phyloP scores from a whole-genome alignment of 2,329 filamentous ascomycete species.

The Teratosphaeria epicoccoides region DNA sequence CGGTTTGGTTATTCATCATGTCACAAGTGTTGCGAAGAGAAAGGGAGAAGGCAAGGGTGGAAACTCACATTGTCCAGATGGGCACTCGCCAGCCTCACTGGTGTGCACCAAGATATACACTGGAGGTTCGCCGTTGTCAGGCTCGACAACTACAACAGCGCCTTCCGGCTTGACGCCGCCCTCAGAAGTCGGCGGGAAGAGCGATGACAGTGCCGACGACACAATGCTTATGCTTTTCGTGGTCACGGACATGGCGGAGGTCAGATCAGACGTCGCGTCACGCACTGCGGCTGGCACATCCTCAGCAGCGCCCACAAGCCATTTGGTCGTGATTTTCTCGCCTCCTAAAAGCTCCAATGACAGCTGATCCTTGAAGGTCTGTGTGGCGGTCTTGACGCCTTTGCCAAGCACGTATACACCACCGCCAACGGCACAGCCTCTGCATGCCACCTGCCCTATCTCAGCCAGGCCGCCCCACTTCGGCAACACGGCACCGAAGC shows the following conservation, averaged over 20 bases:
- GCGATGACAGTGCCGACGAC: constrained; percentile 48
- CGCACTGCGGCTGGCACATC: constrained; percentile 13
- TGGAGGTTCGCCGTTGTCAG: constrained; percentile 34
- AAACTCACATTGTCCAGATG: constrained; percentile 75
- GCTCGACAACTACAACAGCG: constrained; percentile 56
- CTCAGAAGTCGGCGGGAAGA: constrained; percentile 65
- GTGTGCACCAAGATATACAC: constrained; percentile 64
- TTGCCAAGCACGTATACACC: constrained; percentile 79
- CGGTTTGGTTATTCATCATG: constrained; percentile 71
- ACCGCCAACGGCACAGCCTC: constrained; percentile 82
- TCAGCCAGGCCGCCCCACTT: constrained; percentile 91
- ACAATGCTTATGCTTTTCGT: constrained; percentile 50
- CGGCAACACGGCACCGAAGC: constrained; percentile 79
- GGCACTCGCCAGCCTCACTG: constrained; percentile 87
- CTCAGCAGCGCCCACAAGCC: constrained; percentile 19
- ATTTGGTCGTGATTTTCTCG: constrained; percentile 21
- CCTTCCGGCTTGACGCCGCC: constrained; percentile 66
- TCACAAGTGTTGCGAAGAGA: constrained; percentile 26
- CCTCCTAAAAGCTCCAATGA: constrained; percentile 18
- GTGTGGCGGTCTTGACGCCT: constrained; percentile 40
- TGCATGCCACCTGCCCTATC: constrained; percentile 81
- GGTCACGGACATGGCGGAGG: neutral
- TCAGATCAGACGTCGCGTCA: neutral
- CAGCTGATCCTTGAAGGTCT: constrained; percentile 9
- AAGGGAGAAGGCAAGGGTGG: neutral